Evolutionary conservation across 2,329 filamentous ascomycete species (phyloP).

Genomic region (Zopfia rhizophila): DNA sequence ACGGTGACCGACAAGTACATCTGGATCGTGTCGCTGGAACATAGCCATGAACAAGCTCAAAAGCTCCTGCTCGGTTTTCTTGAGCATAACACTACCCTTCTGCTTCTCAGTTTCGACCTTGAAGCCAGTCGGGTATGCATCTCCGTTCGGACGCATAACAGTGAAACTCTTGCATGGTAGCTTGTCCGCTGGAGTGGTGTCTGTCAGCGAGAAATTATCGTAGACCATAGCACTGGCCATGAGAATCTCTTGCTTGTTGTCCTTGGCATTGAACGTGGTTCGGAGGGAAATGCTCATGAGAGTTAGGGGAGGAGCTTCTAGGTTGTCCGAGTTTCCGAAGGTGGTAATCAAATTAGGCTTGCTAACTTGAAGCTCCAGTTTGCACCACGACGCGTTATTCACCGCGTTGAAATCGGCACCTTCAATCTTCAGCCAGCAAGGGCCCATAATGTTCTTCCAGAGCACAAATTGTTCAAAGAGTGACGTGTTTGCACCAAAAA

Average conservation of each 20-base stretch:
- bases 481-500: slow-evolving; percentile 92
- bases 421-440: slow-evolving; percentile 94
- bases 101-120: slow-evolving; percentile 80
- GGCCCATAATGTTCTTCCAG: slow-evolving; percentile 99
- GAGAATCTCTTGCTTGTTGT: slow-evolving; percentile 96
- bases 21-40: slow-evolving; percentile 87
- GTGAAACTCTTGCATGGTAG: slow-evolving; percentile 92
- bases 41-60: slow-evolving; percentile 90
- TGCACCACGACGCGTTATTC: slow-evolving; percentile 96
- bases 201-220: slow-evolving; percentile 85
- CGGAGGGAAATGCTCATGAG: slow-evolving; percentile 95
- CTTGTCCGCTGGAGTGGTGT: slow-evolving; percentile 88
- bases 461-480: slow-evolving; percentile 98
- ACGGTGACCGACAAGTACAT: slow-evolving; percentile 92
- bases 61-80: slow-evolving; percentile 85
- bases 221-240: slow-evolving; percentile 93
- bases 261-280: slow-evolving; percentile 87
- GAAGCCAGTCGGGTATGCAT: slow-evolving; percentile 85
- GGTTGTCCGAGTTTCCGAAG: slow-evolving; percentile 79
- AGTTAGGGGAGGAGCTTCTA: slow-evolving; percentile 87
- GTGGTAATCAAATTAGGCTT: slow-evolving; percentile 80
- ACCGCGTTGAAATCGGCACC: slow-evolving; percentile 84
- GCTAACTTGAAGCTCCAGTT: slow-evolving; percentile 85
- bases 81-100: slow-evolving; percentile 79
- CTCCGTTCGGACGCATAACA: slow-evolving; percentile 81